phyloP scores from a whole-genome alignment of 2,329 filamentous ascomycete genomes.

The Botrytis cinerea region DNA sequence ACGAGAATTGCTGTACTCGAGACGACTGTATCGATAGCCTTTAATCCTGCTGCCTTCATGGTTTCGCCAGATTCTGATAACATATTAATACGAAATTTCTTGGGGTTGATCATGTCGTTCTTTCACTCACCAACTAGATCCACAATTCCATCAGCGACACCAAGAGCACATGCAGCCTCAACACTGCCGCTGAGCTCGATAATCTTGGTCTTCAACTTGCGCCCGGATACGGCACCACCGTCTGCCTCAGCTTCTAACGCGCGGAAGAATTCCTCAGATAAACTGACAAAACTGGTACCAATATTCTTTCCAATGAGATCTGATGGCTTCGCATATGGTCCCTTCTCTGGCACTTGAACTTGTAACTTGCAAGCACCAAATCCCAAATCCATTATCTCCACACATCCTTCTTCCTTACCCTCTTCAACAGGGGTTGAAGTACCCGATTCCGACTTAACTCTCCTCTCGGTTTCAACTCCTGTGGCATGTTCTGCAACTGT shows the following conservation, averaged over 20 bases:
- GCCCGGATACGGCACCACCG: conserved; percentile 43
- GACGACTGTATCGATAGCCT: conserved; percentile 91
- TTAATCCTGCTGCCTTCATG: conserved; percentile 92
- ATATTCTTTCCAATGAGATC: conserved; percentile 91
- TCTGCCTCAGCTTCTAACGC: conserved; percentile 63
- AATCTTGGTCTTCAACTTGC: conserved; percentile 80
- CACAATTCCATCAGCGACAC: conserved; percentile 94
- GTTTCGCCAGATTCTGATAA: conserved; percentile 88
- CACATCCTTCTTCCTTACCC: conserved; percentile 54
- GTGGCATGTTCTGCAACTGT: conserved; percentile 90
- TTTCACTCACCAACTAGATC: conserved; percentile 82
- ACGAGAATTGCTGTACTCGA: conserved; percentile 87
- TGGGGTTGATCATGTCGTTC: background rate
- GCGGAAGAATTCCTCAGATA: conserved; percentile 82
- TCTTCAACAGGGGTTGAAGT: conserved; percentile 47
- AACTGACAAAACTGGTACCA: conserved; percentile 89
- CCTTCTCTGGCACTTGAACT: conserved; percentile 93
- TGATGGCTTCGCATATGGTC: conserved; percentile 65
- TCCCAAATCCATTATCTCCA: conserved; percentile 85
- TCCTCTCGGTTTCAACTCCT: conserved; percentile 52
- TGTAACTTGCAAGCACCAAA: conserved; percentile 93
- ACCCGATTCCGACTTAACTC: conserved; percentile 51
- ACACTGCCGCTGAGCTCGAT: conserved; percentile 96
- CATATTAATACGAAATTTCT: conserved; percentile 28
- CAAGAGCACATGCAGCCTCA: conserved; percentile 92